Percentiles rank a stretch among this genome's conserved stretches.
Conservation (phyloP, 2,329 filamentous ascomycete species). For the Elsinoe batatas region DNA sequence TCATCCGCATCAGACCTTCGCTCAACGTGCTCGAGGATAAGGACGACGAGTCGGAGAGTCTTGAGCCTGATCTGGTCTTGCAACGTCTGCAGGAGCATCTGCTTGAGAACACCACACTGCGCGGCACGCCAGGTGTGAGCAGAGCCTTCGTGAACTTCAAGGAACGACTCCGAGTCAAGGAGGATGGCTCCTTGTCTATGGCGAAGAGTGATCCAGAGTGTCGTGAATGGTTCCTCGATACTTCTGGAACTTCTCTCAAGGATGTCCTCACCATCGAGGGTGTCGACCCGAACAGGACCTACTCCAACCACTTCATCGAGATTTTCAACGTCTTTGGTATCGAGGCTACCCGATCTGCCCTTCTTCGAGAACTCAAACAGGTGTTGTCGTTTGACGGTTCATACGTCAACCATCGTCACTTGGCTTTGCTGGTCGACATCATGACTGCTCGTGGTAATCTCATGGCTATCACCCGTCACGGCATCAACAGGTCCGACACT, state of each 20-base stretch:
- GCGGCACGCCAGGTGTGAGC: conserved; percentile 80
- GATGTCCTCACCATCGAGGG: conserved; percentile 79
- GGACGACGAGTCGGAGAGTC: conserved; percentile 60
- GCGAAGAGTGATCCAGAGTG: conserved; percentile 65
- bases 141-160: conserved; percentile 88
- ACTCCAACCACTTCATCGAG: conserved; percentile 93
- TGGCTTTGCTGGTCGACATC: conserved; percentile 88
- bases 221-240: conserved; percentile 93
- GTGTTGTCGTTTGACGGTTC: conserved; percentile 98
- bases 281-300: conserved; percentile 76
- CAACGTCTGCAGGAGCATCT: conserved; percentile 88
- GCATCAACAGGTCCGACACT: conserved; percentile 96
- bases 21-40: conserved; percentile 49
- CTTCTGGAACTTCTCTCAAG: conserved; percentile 76
- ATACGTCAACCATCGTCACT: conserved; percentile 97
- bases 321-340: conserved; percentile 93
- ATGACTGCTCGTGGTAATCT: conserved; percentile 94
- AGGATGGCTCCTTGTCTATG: conserved; percentile 63
- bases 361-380: conserved; percentile 79
- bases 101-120: conserved; percentile 79
- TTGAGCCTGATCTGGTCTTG: conserved; percentile 80
- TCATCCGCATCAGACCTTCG: conserved; percentile 68
- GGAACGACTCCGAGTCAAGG: conserved; percentile 53
- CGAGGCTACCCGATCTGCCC: conserved; percentile 77
- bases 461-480: conserved; percentile 93